These are phyloP conservation scores for Candida smagusa DNA, from an alignment of 1,139 yeast species.

Conservation along the genomic window DNA sequence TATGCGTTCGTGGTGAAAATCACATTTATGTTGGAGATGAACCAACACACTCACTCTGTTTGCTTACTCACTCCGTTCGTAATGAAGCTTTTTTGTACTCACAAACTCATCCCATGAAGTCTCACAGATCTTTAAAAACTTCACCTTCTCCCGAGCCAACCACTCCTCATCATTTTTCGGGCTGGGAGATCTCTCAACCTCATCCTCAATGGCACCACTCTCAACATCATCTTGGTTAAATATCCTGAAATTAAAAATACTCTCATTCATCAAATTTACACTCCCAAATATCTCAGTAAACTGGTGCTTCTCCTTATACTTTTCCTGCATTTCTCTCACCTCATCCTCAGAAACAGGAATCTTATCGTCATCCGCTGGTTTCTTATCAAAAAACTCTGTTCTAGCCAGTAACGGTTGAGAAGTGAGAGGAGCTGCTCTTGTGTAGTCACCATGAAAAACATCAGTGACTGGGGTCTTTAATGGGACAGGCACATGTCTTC, in stretches of 20 bases:
- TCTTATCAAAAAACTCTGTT: constrained; percentile 37
- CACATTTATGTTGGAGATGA: too few species aligned
- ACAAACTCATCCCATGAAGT: constrained; percentile 53
- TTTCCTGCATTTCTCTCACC: constrained; percentile 36
- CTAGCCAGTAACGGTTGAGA: constrained; percentile 59
- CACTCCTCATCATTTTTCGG: constrained; percentile 10
- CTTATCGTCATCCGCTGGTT: constrained; percentile 29
- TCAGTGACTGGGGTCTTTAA: constrained; percentile 32
- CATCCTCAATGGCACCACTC: constrained; percentile 9
- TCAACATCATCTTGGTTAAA: constrained; percentile 20
- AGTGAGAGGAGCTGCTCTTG: constrained; percentile 47
- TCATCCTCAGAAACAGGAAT: constrained; percentile 38
- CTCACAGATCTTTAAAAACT: constrained; percentile 51
- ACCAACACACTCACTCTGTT: too few species aligned
- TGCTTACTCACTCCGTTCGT: too few species aligned
- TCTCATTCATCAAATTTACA: constrained; percentile 42
- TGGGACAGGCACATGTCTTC: constrained; percentile 5
- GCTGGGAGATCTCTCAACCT: constrained; percentile 4
- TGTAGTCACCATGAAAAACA: constrained; percentile 47
- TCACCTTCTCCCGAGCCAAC: constrained; percentile 35
- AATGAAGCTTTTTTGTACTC: constrained; percentile 6
- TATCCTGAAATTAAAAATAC: constrained; percentile 40
- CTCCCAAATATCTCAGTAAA: constrained; percentile 41
- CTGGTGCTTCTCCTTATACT: constrained; percentile 16
- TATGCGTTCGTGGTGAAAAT: too few species aligned